Evolutionary conservation across 768 basidiomycete genomes (phyloP), one percentile per base, ranked within the genome.

Genomic region (Jaapia argillacea): DNA sequence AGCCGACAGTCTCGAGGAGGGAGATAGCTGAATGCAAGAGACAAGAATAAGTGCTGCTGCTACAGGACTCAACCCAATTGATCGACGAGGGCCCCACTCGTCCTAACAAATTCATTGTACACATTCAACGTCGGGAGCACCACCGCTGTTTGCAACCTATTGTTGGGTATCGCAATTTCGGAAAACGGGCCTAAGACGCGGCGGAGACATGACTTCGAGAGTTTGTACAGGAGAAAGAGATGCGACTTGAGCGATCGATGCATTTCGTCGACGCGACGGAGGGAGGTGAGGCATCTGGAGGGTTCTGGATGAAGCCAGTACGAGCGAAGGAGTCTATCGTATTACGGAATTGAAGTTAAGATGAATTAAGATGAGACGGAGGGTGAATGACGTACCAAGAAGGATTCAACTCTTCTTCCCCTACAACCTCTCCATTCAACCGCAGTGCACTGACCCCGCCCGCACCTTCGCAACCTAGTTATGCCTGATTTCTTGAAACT

Each of bases 241-340:
- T n/a, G n/a, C n/a, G n/a, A n/a, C 67, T 65, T 0, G 67, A 58
- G 7, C 83, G 55, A 1, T 56, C 48, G n/a, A n/a, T n/a, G n/a
- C n/a, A n/a, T n/a, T n/a, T n/a, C n/a, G n/a, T n/a, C n/a, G n/a
- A n/a, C n/a, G n/a, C n/a, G n/a, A n/a, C n/a, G n/a, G n/a, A n/a
- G n/a, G n/a, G n/a, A n/a, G n/a, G n/a, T n/a, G n/a, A n/a, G 89
- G 81, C 46, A 85, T 81, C 58, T 91, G 89, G 24, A 93, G 63
- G 58, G n/a, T n/a, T n/a, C n/a, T n/a, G n/a, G n/a, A n/a, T n/a
- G n/a, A n/a, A n/a, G n/a, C n/a, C n/a, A n/a, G 92, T 85, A 0
- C 80, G 69, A n/a, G 89, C 78, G 69, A 41, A 93, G 58, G 3
- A 97, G 69, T 3, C 79, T 79, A 43, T 12, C 6, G 1, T 31